Base-by-base conservation (phyloP, 768 basidiomycete species). In the Pleurotus citrinopileatus region DNA sequence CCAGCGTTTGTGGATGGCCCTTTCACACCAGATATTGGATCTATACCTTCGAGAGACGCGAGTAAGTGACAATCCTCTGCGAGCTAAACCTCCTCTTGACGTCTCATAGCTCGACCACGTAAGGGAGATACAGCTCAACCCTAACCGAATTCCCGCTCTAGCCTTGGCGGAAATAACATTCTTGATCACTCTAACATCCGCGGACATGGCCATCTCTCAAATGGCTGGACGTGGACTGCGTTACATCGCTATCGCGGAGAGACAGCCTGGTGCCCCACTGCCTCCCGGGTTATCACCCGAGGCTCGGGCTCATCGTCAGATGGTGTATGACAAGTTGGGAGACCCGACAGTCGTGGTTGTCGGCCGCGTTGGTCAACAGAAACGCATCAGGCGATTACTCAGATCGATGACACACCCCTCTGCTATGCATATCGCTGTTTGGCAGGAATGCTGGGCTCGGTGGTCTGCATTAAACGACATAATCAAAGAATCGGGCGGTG, bases 361-460 rank as follows among this genome's bases (percentile, higher is more conserved):
- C 44, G 89, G 91, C 28, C 88, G 92, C 23, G 75, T 88, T 38
- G 85, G 81, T 3, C 82, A 89, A 64, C 91, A 94, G 70, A 92
- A 88, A 66, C 82, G 91, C 2, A 79, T 91, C 25, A 77, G 92
- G 13, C 87, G 84, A 65, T 70, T 90, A 22, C 66, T 92, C 47
- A 80, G 88, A 4, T 64, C 81, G 51, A 75, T 91, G 42, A 77
- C 82, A 1, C 80, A 79, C 25, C 82, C 87, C 12, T 79, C 80
- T 26, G 79, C 83, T 1, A 78, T 82, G n/a, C 82, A 90, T 50
- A 72, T 88, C 19, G 88, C 87, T 0, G 86, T 90, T 2, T 94
- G 91, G 91, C 77, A 86, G 58, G 91, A 94, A 62, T 86, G 83
- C 56, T 92, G 86, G 65, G 85, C 79, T 72, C 75, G 89, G 44